Conservation (phyloP, 2,329 filamentous ascomycete genomes). For the Colletotrichum euphorbiae region DNA sequence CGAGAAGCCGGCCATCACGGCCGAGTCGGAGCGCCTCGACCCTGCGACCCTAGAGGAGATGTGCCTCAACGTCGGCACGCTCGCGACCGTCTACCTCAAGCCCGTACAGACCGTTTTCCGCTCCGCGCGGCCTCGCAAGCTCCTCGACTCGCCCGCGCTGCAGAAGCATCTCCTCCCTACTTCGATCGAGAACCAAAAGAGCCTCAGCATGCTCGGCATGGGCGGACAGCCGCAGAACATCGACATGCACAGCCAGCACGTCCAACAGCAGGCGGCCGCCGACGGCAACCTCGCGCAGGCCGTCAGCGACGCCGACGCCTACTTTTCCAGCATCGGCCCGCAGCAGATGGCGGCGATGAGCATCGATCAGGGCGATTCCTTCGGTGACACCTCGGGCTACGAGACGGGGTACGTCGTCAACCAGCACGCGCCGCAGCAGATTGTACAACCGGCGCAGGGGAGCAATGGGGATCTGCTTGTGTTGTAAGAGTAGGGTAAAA, state of each 20-base stretch:
- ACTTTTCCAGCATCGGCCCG: slow-evolving; percentile 83
- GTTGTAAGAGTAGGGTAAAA: slow-evolving; percentile 56
- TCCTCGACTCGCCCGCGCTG: slow-evolving; percentile 86
- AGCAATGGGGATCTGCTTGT: slow-evolving; percentile 79
- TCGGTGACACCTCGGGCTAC: slow-evolving; percentile 68
- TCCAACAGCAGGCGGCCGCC: slow-evolving; percentile 32
- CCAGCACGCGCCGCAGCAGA: slow-evolving; percentile 82
- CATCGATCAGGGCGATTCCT: slow-evolving; percentile 73
- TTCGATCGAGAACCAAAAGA: slow-evolving; percentile 68
- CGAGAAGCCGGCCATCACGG: slow-evolving; percentile 94
- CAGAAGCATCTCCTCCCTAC: slow-evolving; percentile 77
- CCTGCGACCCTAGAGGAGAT: slow-evolving; percentile 93
- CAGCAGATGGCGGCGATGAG: slow-evolving; percentile 80
- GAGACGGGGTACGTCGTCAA: slow-evolving; percentile 78
- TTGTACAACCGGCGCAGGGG: slow-evolving; percentile 76
- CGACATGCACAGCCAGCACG: slow-evolving; percentile 54
- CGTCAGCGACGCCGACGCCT: slow-evolving; percentile 87
- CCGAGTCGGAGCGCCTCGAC: slow-evolving; percentile 94
- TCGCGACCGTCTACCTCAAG: slow-evolving; percentile 97
- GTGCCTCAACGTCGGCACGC: slow-evolving; percentile 94
- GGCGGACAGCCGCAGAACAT: slow-evolving; percentile 64
- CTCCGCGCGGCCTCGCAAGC: slow-evolving; percentile 80
- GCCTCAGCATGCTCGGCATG: slow-evolving; percentile 68
- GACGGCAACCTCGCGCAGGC: slow-evolving; percentile 72
- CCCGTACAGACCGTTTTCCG: slow-evolving; percentile 98